Conservation (phyloP, 1,139 yeast species). For the Nematodospora anomalae region DNA sequence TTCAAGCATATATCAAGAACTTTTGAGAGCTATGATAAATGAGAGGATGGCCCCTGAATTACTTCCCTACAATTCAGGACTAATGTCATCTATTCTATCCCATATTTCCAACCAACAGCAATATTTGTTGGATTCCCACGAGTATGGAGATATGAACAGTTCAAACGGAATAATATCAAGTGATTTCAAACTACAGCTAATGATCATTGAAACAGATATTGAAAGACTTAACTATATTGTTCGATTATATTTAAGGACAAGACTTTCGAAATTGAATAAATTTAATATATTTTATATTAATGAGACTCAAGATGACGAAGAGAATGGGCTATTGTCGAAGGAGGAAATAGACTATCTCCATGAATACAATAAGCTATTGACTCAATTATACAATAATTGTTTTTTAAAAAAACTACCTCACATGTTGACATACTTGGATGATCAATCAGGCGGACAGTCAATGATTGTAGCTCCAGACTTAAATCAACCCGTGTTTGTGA, state of each 20-base stretch:
- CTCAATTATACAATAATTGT: conserved; percentile 65
- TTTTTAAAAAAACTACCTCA: conserved; percentile 70
- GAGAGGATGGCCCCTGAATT: conserved; percentile 87
- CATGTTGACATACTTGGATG: conserved; percentile 70
- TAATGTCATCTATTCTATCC: conserved; percentile 57
- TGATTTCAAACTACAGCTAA: conserved; percentile 75
- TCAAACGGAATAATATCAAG: conserved; percentile 42
- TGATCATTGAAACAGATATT: conserved; percentile 87
- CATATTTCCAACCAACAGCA: conserved; percentile 72
- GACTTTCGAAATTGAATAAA: conserved; percentile 73
- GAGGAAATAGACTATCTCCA: conserved; percentile 64
- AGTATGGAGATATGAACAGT: conserved; percentile 45
- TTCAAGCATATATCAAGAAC: conserved; percentile 34
- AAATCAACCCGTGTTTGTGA: conserved; percentile 72
- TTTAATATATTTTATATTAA: conserved; percentile 55
- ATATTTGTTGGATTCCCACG: conserved; percentile 61
- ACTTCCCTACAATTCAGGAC: conserved; percentile 62
- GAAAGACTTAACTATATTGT: conserved; percentile 82
- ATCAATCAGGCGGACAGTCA: conserved; percentile 68
- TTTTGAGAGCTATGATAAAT: conserved; percentile 73
- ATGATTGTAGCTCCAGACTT: conserved; percentile 82
- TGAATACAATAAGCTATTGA: conserved; percentile 62
- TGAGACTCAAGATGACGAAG: conserved; percentile 23
- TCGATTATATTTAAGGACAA: conserved; percentile 74
- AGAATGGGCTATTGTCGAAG: conserved; percentile 43